Evolutionary conservation across 371 early-diverging fungal genomes (phyloP).

Genomic region (Apophysomyces sp.): DNA sequence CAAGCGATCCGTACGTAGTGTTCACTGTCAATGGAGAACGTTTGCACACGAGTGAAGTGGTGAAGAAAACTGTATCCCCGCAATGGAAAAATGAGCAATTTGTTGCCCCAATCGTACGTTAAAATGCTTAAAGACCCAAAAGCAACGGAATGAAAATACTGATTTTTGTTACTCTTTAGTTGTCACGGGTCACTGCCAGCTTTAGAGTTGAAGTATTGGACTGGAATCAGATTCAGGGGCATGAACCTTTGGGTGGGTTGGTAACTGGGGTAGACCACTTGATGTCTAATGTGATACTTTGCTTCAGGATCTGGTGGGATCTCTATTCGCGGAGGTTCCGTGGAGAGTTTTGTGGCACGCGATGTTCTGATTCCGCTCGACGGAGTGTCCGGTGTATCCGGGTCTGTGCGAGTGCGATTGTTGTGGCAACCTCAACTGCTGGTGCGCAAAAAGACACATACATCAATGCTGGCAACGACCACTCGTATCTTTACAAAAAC

Average conservation of each 20-base stretch:
- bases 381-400: conserved; percentile 42
- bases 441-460: conserved; percentile 38
- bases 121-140: neutral
- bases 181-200: conserved; percentile 57
- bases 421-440: conserved; percentile 49
- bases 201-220: conserved; percentile 80
- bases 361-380: conserved; percentile 42
- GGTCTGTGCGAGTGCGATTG: conserved; percentile 37
- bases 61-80: conserved; percentile 83
- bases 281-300: neutral
- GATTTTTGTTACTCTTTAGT: conserved; percentile 19
- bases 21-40: conserved; percentile 78
- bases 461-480: conserved; percentile 30
- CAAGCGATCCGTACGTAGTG: conserved; percentile 83
- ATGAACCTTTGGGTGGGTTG: conserved; percentile 48
- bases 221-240: conserved; percentile 73
- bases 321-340: conserved; percentile 38
- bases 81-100: conserved; percentile 74
- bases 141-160: neutral
- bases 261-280: no score
- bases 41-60: conserved; percentile 71
- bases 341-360: conserved; percentile 37
- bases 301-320: conserved; percentile 43
- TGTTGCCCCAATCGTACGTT: conserved; percentile 64
- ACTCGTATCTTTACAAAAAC: conserved; percentile 15